Evolutionary conservation across 2,329 filamentous ascomycete species (phyloP).

Genomic region (Ophiocordyceps camponoti-floridani): DNA sequence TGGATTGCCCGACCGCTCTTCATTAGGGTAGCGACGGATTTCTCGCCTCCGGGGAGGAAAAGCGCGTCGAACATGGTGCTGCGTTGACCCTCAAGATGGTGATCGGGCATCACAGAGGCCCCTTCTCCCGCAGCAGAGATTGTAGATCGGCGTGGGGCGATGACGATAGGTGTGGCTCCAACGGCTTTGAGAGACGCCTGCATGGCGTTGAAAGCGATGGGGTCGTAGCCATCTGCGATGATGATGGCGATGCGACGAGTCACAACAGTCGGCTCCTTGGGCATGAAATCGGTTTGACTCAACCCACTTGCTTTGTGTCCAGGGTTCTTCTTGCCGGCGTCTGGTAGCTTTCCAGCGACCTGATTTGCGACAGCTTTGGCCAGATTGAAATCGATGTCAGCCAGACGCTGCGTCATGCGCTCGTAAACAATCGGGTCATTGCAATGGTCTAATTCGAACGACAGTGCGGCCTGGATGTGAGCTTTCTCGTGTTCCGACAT

Average conservation of each 20-base stretch:
- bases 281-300: slow-evolving; percentile 50
- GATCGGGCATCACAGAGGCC: slow-evolving; percentile 44
- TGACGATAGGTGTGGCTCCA: no score
- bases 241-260: slow-evolving; percentile 58
- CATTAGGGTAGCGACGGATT: slow-evolving; percentile 42
- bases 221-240: slow-evolving; percentile 61
- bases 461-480: slow-evolving; percentile 51
- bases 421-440: slow-evolving; percentile 63
- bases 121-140: slow-evolving; percentile 44
- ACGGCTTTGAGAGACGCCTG: no score
- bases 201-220: slow-evolving; percentile 46
- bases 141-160: slow-evolving; percentile 43
- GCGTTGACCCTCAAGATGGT: slow-evolving; percentile 67
- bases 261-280: slow-evolving; percentile 46
- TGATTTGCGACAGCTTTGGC: slow-evolving; percentile 51
- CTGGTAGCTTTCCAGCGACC: slow-evolving; percentile 45
- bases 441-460: slow-evolving; percentile 67
- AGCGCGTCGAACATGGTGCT: slow-evolving; percentile 69
- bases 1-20: slow-evolving; percentile 57
- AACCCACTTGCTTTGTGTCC: slow-evolving; percentile 49
- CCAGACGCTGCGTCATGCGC: slow-evolving; percentile 46
- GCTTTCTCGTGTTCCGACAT: slow-evolving; percentile 50
- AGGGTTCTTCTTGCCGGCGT: slow-evolving; percentile 34
- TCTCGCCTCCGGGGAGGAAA: slow-evolving; percentile 55
- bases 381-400: slow-evolving; percentile 54